Conservation (phyloP, 2,329 filamentous ascomycete species). For the Xylaria sp. region DNA sequence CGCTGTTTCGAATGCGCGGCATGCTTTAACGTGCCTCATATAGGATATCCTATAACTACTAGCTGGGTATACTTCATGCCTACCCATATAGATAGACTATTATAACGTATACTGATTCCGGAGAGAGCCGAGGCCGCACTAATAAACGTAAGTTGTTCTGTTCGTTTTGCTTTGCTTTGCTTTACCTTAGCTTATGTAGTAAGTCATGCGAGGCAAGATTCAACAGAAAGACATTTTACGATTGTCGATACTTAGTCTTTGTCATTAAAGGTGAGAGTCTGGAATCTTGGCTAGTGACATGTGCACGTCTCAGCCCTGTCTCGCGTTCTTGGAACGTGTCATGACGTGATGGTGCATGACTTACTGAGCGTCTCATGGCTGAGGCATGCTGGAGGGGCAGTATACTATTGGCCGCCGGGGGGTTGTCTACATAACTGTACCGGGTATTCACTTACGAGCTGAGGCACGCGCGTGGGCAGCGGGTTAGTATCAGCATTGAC, state of each 20-base stretch:
- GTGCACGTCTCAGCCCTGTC: conserved; percentile 26
- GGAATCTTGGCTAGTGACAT: conserved; percentile 7
- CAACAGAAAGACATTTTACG: not conserved
- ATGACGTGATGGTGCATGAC: conserved; percentile 19
- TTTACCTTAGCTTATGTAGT: too few species aligned
- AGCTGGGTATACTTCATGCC: too few species aligned
- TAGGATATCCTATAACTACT: too few species aligned
- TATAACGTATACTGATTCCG: not conserved
- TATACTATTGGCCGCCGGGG: too few species aligned
- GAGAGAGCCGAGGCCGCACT: not conserved
- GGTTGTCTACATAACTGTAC: too few species aligned
- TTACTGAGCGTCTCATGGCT: conserved; percentile 19
- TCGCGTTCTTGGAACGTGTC: conserved; percentile 23
- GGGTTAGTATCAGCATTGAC: conserved; percentile 2
- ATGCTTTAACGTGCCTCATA: too few species aligned
- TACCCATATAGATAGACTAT: too few species aligned
- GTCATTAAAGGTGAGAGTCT: not conserved
- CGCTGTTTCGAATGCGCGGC: too few species aligned
- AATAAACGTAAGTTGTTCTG: too few species aligned
- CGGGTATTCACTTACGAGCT: too few species aligned
- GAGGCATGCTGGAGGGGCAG: not conserved
- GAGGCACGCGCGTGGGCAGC: not conserved
- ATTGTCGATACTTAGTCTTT: not conserved
- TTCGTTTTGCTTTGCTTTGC: too few species aligned
- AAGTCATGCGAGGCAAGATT: too few species aligned